Percentiles rank a stretch among this genome's conserved stretches.
phyloP scores from a whole-genome alignment of 2,329 filamentous ascomycete species.

The Microcyclospora tardicrescens region DNA sequence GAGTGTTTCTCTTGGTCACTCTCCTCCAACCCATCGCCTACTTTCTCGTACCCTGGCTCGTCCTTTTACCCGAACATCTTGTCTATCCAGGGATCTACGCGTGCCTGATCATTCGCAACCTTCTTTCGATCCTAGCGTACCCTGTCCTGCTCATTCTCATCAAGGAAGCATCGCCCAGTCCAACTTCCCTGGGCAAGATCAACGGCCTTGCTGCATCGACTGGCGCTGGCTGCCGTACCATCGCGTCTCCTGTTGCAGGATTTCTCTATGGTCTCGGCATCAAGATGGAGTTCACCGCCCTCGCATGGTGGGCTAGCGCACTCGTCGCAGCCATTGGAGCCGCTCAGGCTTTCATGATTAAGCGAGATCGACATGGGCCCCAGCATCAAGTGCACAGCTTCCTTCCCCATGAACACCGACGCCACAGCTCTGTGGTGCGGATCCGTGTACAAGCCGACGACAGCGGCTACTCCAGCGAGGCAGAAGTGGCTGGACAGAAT shows the following conservation, averaged over 20 bases:
- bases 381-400: slow-evolving; percentile 12
- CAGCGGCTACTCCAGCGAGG: slow-evolving; percentile 8
- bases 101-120: slow-evolving; percentile 52
- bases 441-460: slow-evolving; percentile 13
- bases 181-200: slow-evolving; percentile 52
- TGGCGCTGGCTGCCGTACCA: slow-evolving; percentile 56
- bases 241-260: slow-evolving; percentile 56
- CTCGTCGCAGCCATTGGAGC: slow-evolving; percentile 43
- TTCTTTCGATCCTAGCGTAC: slow-evolving; percentile 55
- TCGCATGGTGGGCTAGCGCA: slow-evolving; percentile 50
- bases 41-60: slow-evolving; percentile 55
- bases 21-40: slow-evolving; percentile 55
- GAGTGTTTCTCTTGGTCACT: slow-evolving; percentile 51
- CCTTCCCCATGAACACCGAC: no score
- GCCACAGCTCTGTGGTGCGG: slow-evolving; percentile 10
- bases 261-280: slow-evolving; percentile 52
- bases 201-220: slow-evolving; percentile 61
- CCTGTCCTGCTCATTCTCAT: slow-evolving; percentile 58
- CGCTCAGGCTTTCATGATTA: slow-evolving; percentile 44
- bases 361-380: slow-evolving; percentile 33
- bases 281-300: slow-evolving; percentile 43
- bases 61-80: slow-evolving; percentile 40
- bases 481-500: no score
- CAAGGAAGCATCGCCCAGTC: slow-evolving; percentile 55
- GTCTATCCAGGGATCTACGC: slow-evolving; percentile 51